Conservation (phyloP, 495 filamentous ascomycete species). For the Jackrogersella minutella region DNA sequence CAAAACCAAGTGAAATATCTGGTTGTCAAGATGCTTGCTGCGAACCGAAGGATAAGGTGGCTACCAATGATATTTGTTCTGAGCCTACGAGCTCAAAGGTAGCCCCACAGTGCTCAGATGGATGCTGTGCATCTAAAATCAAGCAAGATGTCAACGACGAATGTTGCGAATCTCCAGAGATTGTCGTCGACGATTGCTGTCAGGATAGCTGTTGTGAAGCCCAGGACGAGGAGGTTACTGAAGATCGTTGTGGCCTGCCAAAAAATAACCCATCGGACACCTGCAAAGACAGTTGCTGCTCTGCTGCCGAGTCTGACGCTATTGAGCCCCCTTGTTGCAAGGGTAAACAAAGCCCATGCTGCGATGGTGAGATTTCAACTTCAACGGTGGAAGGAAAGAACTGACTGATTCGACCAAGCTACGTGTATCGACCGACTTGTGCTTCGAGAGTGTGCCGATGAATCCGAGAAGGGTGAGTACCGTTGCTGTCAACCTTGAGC, state of each 20-base stretch:
- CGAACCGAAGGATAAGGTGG: not conserved
- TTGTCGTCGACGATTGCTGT: constrained; percentile 3
- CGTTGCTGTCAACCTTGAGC: not conserved
- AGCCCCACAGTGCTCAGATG: not conserved
- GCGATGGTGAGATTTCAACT: constrained; percentile 42
- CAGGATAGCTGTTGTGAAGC: no score
- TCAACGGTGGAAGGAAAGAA: not conserved
- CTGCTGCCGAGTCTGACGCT: not conserved
- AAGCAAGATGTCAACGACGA: constrained; percentile 5
- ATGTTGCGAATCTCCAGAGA: constrained; percentile 14
- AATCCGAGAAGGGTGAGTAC: constrained; percentile 25
- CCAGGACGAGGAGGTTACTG: constrained; percentile 7
- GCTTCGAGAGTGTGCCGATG: constrained; percentile 46
- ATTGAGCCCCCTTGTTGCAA: constrained; percentile 47
- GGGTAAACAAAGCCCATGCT: constrained; percentile 50
- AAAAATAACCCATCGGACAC: constrained; percentile 6
- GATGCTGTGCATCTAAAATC: constrained; percentile 4
- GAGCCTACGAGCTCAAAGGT: not conserved
- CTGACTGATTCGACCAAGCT: constrained; percentile 45
- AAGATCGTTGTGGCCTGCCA: not conserved
- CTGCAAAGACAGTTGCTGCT: constrained; percentile 30
- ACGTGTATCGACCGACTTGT: constrained; percentile 60
- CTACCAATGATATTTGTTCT: constrained; percentile 15
- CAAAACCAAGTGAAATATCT: not conserved
- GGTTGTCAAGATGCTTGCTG: constrained; percentile 27